Evolutionary conservation across 2,329 filamentous ascomycete species (phyloP), one percentile per base, ranked within the genome.

Genomic region (Fusarium fujikuroi): DNA sequence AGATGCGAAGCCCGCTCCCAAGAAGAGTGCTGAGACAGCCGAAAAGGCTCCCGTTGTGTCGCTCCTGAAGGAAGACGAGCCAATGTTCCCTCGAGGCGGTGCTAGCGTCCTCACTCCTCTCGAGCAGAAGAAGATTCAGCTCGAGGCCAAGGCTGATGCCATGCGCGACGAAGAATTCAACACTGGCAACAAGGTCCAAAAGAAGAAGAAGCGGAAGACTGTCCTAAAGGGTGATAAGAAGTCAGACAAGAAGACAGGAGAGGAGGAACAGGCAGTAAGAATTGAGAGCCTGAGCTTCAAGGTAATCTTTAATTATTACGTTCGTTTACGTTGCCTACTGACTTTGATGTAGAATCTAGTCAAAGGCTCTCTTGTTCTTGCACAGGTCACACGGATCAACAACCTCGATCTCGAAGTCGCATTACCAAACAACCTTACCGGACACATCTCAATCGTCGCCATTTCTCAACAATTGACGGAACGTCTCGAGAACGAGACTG

Each of bases 111-210:
- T 99, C 80, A 98, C 96, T 4, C 95, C 96, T 25, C 86, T 99
- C 58, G 96, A 99, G 82, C 93, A 97, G 80, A 98, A 97, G 84
- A 94, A 98, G 83, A 98, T 99, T 72, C 92, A 96, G 78, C 92
- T 97, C 66, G 93, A 98, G 83, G 96, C 96, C 50, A 96, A 93
- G 79, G 92, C 92, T 77, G 96, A 99, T 85, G 96, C 95, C 44
- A 85, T 97, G 43, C 96, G 95, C 80, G 96, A 98, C 83, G 92
- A 97, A 77, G 88, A 92, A 75, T 89, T 89, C 53, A 84, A 85
- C 57, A 86, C 87, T 63, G 83, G 84, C 47, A 79, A 83, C 34
- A 86, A 88, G 69, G 69, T 76, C 18, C 75, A 77, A 58, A 83
- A 78, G 76, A 90, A 88, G 81, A 92, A 89, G 83, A 87, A 83